Percentiles rank a stretch among this genome's conserved stretches.
Conservation (phyloP, 2,329 filamentous ascomycete species). For the Apiospora phragmitis region DNA sequence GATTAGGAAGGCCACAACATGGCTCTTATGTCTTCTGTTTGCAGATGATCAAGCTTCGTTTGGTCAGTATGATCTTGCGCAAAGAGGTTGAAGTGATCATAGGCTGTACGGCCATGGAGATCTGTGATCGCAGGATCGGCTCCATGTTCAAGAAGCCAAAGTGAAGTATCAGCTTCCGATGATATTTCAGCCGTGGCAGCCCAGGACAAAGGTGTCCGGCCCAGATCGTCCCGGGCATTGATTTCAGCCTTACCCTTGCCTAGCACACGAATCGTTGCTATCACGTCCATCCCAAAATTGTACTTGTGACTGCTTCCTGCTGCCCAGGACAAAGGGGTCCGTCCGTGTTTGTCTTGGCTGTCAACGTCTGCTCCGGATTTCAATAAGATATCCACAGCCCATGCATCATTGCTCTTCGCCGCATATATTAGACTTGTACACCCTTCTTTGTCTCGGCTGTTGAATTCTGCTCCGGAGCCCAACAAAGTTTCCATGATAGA, state of each 20-base stretch:
- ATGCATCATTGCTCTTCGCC: rapidly evolving
- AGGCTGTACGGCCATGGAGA: not conserved
- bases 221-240: not conserved
- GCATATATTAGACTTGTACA: not conserved
- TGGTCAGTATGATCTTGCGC: too few species aligned
- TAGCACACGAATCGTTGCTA: not conserved
- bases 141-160: not conserved
- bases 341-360: not conserved
- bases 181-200: not conserved
- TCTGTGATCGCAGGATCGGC: not conserved
- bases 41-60: too few species aligned
- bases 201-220: not conserved
- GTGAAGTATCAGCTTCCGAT: not conserved
- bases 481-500: not conserved
- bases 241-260: not conserved
- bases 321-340: not conserved
- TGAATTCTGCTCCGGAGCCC: not conserved
- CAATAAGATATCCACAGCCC: not conserved
- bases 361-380: not conserved
- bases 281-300: not conserved
- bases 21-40: too few species aligned
- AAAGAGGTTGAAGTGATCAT: not conserved
- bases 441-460: not conserved
- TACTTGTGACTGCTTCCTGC: too few species aligned
- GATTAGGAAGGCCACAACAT: too few species aligned